Conservation (phyloP, 2,329 filamentous ascomycete genomes). For the Nemania sp. region DNA sequence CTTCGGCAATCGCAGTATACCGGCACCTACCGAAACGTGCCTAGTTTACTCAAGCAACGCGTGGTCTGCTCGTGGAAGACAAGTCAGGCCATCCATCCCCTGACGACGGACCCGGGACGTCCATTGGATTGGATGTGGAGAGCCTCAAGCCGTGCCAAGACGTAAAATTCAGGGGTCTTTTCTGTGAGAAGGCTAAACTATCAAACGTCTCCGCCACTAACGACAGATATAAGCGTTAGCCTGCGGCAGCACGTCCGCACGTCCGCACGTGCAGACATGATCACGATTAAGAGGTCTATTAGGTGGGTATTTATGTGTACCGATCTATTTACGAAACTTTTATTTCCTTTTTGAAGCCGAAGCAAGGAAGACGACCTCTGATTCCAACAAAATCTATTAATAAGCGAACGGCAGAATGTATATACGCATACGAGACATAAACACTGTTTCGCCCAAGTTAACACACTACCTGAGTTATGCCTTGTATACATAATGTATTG, state of each 20-base stretch:
- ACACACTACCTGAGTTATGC: not conserved
- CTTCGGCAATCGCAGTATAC: not conserved
- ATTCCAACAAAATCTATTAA: too few species aligned
- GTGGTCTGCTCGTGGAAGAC: too few species aligned
- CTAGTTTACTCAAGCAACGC: too few species aligned
- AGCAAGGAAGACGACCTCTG: not conserved
- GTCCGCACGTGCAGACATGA: slow-evolving; percentile 15
- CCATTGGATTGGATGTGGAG: slow-evolving; percentile 9
- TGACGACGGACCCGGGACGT: too few species aligned
- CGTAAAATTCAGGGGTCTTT: not conserved
- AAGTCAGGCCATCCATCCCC: slow-evolving; percentile 20
- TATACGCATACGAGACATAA: not conserved
- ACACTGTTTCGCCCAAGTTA: slow-evolving; percentile 8
- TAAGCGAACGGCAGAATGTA: too few species aligned
- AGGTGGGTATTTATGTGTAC: too few species aligned
- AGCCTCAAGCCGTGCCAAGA: slow-evolving; percentile 16
- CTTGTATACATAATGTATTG: slow-evolving; percentile 11
- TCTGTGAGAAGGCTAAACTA: too few species aligned
- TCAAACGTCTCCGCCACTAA: not conserved
- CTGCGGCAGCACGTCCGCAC: slow-evolving; percentile 19
- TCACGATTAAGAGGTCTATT: too few species aligned
- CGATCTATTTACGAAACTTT: too few species aligned
- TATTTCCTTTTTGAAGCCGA: not conserved
- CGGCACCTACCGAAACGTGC: too few species aligned
- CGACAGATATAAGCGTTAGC: slow-evolving; percentile 3